These are phyloP conservation scores for Colletotrichum plurivorum DNA, from an alignment of 2,329 filamentous ascomycete species.

Conservation along the genomic window DNA sequence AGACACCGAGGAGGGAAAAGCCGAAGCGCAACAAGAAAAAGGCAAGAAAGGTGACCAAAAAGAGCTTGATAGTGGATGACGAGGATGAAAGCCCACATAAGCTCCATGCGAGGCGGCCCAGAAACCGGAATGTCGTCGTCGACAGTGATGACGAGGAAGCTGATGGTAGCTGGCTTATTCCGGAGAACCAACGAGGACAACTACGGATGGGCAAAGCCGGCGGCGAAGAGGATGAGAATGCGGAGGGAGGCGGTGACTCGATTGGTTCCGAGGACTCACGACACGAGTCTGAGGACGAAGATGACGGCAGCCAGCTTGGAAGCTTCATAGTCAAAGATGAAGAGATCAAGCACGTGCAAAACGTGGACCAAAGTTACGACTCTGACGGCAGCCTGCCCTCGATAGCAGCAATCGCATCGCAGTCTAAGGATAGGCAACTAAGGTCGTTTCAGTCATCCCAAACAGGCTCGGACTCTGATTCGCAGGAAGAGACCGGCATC, in stretches of 20 bases:
- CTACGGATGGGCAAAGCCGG: constrained; percentile 81
- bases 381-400: constrained; percentile 55
- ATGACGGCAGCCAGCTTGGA: constrained; percentile 67
- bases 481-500: constrained; percentile 55
- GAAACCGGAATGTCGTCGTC: constrained; percentile 70
- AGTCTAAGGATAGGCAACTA: constrained; percentile 48
- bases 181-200: constrained; percentile 73
- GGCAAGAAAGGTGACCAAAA: constrained; percentile 43
- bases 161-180: constrained; percentile 85
- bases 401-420: constrained; percentile 52
- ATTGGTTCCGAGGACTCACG: constrained; percentile 79
- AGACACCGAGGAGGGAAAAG: constrained; percentile 58
- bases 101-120: constrained; percentile 52
- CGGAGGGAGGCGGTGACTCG: constrained; percentile 87
- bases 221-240: constrained; percentile 89
- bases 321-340: constrained; percentile 71
- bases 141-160: constrained; percentile 80
- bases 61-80: constrained; percentile 35
- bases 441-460: constrained; percentile 13
- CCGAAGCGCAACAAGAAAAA: constrained; percentile 55
- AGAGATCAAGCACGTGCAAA: constrained; percentile 49
- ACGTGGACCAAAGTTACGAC: constrained; percentile 46
- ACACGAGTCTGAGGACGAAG: constrained; percentile 68
- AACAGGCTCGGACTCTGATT: constrained; percentile 45
- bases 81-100: constrained; percentile 38